A percentile compares a stretch with the other conserved stretches of the same genome.
Evolutionary conservation across 2,329 filamentous ascomycete species (phyloP).

Genomic region (Fragosphaeria purpurea): DNA sequence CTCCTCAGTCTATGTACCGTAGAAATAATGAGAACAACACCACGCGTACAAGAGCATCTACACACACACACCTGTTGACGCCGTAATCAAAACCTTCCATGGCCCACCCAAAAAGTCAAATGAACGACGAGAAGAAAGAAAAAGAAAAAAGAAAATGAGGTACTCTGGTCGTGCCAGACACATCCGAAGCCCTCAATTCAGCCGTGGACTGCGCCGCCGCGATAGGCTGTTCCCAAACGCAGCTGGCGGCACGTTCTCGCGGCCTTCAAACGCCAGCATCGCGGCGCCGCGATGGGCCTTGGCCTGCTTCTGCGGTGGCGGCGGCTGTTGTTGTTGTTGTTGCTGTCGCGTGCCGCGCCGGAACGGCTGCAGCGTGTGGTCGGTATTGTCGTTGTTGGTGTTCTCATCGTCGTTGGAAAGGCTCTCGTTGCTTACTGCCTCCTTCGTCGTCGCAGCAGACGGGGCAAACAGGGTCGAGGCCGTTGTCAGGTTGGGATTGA

Average conservation of each 20-base stretch:
- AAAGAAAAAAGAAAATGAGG: no score
- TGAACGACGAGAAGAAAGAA: no score
- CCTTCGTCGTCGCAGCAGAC: neutral
- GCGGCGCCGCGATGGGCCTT: constrained; percentile 10
- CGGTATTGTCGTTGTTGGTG: constrained; percentile 18
- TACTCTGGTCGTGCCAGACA: no score
- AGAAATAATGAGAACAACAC: no score
- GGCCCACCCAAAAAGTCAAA: no score
- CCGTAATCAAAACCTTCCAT: no score
- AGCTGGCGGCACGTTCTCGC: constrained; percentile 40
- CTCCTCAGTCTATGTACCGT: no score
- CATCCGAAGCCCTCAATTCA: constrained; percentile 19
- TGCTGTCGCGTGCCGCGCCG: constrained; percentile 32
- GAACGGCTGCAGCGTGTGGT: constrained; percentile 33
- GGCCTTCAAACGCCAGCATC: constrained; percentile 29
- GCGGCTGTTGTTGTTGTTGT: constrained; percentile 20
- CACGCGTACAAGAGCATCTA: no score
- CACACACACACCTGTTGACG: no score
- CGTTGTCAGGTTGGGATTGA: constrained; percentile 39
- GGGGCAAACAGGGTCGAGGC: constrained; percentile 31
- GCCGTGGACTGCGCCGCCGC: constrained; percentile 45
- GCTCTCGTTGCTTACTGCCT: neutral
- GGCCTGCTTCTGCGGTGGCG: constrained; percentile 21
- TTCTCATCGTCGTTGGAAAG: constrained; percentile 14
- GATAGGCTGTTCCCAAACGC: constrained; percentile 35